phyloP scores from a whole-genome alignment of 2,329 filamentous ascomycete species.

The Tolypocladium guangdongense region DNA sequence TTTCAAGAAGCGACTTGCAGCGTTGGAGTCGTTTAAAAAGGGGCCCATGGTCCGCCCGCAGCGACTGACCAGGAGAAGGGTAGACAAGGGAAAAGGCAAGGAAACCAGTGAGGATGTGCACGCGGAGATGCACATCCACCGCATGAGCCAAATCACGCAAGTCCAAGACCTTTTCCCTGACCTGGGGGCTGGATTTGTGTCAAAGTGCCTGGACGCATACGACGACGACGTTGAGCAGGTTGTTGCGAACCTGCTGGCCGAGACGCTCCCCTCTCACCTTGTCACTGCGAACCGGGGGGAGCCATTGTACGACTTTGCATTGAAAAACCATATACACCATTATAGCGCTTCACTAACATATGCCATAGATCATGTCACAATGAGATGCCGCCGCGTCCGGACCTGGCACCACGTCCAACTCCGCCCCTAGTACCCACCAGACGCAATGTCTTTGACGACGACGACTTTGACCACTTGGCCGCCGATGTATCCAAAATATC shows the following conservation, averaged over 20 bases:
- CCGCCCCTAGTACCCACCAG: constrained; percentile 46
- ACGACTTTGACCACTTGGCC: constrained; percentile 64
- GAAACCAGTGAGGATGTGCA: constrained; percentile 25
- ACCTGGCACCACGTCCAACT: constrained; percentile 49
- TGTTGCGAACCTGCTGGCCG: constrained; percentile 71
- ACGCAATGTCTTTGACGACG: constrained; percentile 68
- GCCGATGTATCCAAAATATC: constrained; percentile 59
- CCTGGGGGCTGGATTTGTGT: constrained; percentile 71
- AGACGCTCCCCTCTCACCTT: constrained; percentile 60
- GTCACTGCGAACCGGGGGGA: constrained; percentile 52
- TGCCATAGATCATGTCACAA: constrained; percentile 16
- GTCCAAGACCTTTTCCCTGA: constrained; percentile 92
- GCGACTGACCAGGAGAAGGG: constrained; percentile 39
- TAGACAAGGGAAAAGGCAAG: constrained; percentile 55
- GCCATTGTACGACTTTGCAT: constrained; percentile 38
- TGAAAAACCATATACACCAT: not conserved
- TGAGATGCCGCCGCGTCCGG: constrained; percentile 11
- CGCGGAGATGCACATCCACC: constrained; percentile 59
- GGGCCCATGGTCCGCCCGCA: constrained; percentile 40
- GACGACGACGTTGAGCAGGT: constrained; percentile 66
- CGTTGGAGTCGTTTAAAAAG: constrained; percentile 49
- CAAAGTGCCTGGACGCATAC: constrained; percentile 71
- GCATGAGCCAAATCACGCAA: constrained; percentile 74
- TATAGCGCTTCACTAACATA: constrained; percentile 7
- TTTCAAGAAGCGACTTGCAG: constrained; percentile 48